These are phyloP conservation scores for Picochlorum sp. DNA, from an alignment of 139 green algal species.

Conservation along the genomic window DNA sequence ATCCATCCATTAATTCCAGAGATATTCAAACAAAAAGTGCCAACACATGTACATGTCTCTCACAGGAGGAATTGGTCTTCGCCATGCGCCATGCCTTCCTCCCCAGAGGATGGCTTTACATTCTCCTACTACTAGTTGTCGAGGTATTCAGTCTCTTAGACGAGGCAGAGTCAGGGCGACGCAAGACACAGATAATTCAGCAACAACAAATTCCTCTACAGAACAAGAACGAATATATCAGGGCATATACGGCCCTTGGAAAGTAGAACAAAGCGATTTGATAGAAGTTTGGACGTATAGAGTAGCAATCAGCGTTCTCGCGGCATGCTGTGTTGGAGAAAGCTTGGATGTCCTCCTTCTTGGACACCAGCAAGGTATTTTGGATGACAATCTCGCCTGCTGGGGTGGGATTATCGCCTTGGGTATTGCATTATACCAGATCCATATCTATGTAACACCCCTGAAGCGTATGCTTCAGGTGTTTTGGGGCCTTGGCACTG, in stretches of 20 bases:
- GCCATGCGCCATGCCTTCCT: too few relatives aligned
- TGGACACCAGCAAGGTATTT: background rate
- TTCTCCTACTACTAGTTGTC: too few relatives aligned
- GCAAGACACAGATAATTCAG: too few relatives aligned
- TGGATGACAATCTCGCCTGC: background rate
- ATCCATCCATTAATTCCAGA: too few relatives aligned
- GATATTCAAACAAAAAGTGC: too few relatives aligned
- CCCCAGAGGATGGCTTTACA: too few relatives aligned
- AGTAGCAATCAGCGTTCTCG: background rate
- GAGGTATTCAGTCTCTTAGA: too few relatives aligned
- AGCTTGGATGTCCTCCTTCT: background rate
- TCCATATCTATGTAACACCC: slow-evolving; percentile 86
- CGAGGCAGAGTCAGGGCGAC: too few relatives aligned
- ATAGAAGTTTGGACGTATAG: slow-evolving; percentile 16
- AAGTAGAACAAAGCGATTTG: background rate
- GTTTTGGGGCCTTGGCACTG: slow-evolving; percentile 47
- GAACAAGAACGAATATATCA: background rate
- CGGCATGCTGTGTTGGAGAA: slow-evolving; percentile 3
- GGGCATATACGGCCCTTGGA: slow-evolving; percentile 3
- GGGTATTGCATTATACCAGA: slow-evolving; percentile 61
- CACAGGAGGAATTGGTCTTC: too few relatives aligned
- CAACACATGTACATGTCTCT: too few relatives aligned
- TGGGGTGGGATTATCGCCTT: slow-evolving; percentile 42
- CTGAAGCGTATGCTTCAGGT: slow-evolving; percentile 72
- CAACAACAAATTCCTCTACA: too few relatives aligned